phyloP scores from a whole-genome alignment of 306 rosid genomes.

The Pyrus communis region DNA sequence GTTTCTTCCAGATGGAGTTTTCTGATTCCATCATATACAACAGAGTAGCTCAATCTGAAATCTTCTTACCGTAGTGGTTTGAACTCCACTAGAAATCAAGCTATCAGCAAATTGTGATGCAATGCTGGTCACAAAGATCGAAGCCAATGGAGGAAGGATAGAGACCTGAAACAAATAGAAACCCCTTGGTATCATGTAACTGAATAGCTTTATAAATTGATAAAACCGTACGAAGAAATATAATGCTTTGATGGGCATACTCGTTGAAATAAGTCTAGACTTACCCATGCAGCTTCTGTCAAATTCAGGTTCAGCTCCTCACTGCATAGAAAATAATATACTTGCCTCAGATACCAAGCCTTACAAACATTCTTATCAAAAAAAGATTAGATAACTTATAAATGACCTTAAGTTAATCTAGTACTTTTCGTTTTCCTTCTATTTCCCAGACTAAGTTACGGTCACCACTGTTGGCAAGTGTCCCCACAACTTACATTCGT shows the following conservation, averaged over 20 bases:
- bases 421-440: neutral
- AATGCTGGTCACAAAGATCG: constrained; percentile 56
- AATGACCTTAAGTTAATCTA: neutral
- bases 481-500: neutral
- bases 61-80: constrained; percentile 65
- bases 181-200: neutral
- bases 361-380: neutral
- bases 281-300: constrained; percentile 96
- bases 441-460: neutral
- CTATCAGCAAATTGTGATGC: constrained; percentile 84
- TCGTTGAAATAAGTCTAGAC: neutral
- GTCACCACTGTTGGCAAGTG: neutral
- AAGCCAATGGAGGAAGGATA: constrained; percentile 89
- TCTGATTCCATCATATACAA: neutral
- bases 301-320: constrained; percentile 88
- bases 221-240: neutral
- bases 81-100: constrained; percentile 82
- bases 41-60: neutral
- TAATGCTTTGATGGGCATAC: neutral
- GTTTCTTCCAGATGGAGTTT: neutral
- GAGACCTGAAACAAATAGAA: constrained; percentile 60
- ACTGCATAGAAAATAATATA: constrained; percentile 34
- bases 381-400: neutral
- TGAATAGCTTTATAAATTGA: neutral
- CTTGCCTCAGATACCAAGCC: neutral